Percentiles rank a stretch among this genome's conserved stretches.
Evolutionary conservation across 768 basidiomycete species (phyloP).

Genomic region (Dacryopinax spathularia): DNA sequence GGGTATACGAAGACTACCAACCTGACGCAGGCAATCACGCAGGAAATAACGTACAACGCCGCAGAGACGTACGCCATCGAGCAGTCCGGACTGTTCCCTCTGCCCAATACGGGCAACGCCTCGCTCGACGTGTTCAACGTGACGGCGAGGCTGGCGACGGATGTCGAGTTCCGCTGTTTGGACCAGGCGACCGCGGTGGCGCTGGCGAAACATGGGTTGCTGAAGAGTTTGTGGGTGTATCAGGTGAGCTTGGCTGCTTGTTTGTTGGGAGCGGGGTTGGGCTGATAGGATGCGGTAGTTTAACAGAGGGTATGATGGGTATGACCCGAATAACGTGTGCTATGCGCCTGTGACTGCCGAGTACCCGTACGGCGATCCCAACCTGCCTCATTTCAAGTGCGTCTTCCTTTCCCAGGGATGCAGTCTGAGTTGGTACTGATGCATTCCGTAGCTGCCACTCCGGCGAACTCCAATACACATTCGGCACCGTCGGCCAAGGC

Average conservation of each 20-base stretch:
- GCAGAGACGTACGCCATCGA: constrained; percentile 14
- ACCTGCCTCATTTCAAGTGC: constrained; percentile 34
- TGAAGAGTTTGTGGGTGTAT: constrained; percentile 33
- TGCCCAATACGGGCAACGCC: constrained; percentile 25
- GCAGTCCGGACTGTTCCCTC: constrained; percentile 30
- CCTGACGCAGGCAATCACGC: background rate
- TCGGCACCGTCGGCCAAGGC: constrained; percentile 28
- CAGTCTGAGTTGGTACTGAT: background rate
- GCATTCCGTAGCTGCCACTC: constrained; percentile 17
- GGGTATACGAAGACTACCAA: constrained; percentile 21
- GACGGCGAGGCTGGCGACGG: constrained; percentile 32
- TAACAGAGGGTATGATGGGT: constrained; percentile 19
- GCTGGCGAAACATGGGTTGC: constrained; percentile 29
- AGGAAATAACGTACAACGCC: background rate
- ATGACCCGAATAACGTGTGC: constrained; percentile 33
- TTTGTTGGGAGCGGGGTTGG: too few relatives aligned
- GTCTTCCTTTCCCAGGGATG: background rate
- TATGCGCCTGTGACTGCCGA: constrained; percentile 29
- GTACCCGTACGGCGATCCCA: constrained; percentile 35
- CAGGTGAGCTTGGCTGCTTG: too few relatives aligned
- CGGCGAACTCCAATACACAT: constrained; percentile 24
- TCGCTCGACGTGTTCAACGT: constrained; percentile 35
- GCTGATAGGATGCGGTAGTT: too few relatives aligned
- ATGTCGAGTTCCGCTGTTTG: constrained; percentile 35
- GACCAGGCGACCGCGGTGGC: constrained; percentile 38